Evolutionary conservation across 2,329 filamentous ascomycete genomes (phyloP).

Genomic region (Rhynchosporium graminicola): DNA sequence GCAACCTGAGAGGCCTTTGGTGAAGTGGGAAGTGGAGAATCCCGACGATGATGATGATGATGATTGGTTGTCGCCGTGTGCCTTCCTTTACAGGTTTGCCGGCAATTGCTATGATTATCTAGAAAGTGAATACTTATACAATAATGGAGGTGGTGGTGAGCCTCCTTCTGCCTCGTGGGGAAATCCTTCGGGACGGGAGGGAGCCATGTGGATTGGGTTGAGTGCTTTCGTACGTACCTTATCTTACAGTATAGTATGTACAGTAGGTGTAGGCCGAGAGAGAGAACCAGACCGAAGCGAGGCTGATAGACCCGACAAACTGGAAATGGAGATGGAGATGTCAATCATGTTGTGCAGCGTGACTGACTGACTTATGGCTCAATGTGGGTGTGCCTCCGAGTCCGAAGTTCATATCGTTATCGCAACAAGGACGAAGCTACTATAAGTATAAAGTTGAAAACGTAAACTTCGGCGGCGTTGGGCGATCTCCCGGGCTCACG

Average conservation of each 20-base stretch:
- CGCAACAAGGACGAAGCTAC: not conserved
- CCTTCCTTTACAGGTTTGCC: not conserved
- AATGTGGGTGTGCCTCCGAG: no score
- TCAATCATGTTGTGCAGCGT: not conserved
- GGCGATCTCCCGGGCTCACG: conserved; percentile 10
- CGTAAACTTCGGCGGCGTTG: not conserved
- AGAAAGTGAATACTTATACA: no score
- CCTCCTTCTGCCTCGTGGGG: conserved; percentile 1
- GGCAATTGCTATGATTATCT: not conserved
- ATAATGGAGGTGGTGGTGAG: no score
- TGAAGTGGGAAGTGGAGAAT: not conserved
- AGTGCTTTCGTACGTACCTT: not conserved
- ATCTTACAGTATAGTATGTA: not conserved
- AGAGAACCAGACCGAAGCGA: not conserved
- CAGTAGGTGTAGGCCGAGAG: not conserved
- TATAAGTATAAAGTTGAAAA: not conserved
- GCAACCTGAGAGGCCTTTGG: not conserved
- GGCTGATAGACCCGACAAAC: not conserved
- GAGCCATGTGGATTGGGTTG: conserved; percentile 4
- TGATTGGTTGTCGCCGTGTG: conserved; percentile 10
- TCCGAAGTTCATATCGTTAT: no score
- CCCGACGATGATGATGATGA: not conserved
- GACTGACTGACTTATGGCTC: not conserved
- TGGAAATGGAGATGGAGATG: not conserved
- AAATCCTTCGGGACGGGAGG: not conserved